Evolutionary conservation across 306 rosid species (phyloP).

Genomic region (Nissolia schottii): DNA sequence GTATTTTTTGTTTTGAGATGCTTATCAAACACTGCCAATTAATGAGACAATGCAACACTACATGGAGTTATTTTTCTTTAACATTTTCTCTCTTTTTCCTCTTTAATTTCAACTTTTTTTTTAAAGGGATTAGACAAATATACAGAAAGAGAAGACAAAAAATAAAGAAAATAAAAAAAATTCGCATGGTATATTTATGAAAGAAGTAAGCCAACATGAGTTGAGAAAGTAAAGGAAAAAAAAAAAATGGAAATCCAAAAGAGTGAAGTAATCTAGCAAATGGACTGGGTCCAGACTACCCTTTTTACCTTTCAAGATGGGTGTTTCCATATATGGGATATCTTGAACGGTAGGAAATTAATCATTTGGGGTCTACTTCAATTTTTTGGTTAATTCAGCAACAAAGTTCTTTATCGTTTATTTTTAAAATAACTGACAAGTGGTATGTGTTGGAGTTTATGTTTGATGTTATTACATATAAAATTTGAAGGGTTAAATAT

Average conservation of each 20-base stretch:
- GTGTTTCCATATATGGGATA: conserved; percentile 42
- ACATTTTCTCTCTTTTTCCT: background rate
- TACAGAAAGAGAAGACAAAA: background rate
- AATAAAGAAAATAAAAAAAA: background rate
- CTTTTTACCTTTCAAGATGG: conserved; percentile 22
- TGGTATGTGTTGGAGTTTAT: conserved; percentile 11
- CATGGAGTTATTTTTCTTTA: conserved; percentile 11
- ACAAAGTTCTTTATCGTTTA: background rate
- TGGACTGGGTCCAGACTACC: conserved; percentile 21
- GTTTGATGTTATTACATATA: background rate
- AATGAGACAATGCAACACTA: conserved; percentile 39
- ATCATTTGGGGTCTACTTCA: conserved; percentile 1
- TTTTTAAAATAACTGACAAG: conserved; percentile 1
- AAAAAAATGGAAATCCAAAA: conserved; percentile 22
- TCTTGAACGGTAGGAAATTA: conserved; percentile 47
- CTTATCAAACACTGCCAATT: too few relatives aligned
- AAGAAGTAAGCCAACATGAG: conserved; percentile 20
- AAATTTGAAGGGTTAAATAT: too few relatives aligned
- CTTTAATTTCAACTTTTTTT: background rate
- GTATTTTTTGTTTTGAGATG: too few relatives aligned
- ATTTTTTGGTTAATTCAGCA: background rate
- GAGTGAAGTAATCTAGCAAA: conserved; percentile 19
- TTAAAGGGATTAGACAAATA: background rate
- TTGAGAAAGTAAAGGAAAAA: conserved; percentile 10
- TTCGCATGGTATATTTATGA: background rate